These are phyloP conservation scores for Candida andamanensis DNA, from an alignment of 805 yeast genomes.

Conservation along the genomic window DNA sequence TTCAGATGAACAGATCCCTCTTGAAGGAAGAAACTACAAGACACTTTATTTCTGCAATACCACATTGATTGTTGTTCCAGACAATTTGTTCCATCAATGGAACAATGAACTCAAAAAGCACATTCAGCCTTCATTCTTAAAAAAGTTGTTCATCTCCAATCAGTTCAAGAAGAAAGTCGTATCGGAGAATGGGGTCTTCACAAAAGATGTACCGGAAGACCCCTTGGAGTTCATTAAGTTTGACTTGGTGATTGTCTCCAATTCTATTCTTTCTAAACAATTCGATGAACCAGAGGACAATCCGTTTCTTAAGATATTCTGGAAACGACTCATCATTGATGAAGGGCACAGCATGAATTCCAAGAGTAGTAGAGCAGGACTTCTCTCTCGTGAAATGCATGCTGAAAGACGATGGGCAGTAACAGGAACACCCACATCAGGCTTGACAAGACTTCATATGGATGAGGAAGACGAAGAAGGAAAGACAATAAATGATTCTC, in stretches of 20 bases:
- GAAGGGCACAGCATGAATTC: constrained; percentile 68
- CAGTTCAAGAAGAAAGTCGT: constrained; percentile 22
- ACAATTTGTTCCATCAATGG: constrained; percentile 67
- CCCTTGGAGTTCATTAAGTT: constrained; percentile 33
- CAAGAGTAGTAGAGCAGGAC: constrained; percentile 45
- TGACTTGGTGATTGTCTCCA: constrained; percentile 51
- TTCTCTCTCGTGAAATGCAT: constrained; percentile 41
- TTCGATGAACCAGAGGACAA: constrained; percentile 22
- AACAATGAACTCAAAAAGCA: constrained; percentile 53
- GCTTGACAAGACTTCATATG: constrained; percentile 55
- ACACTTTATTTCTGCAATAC: constrained; percentile 44
- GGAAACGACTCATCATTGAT: constrained; percentile 71
- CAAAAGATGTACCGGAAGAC: constrained; percentile 16
- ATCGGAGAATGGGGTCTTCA: constrained; percentile 13
- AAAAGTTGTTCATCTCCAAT: constrained; percentile 25
- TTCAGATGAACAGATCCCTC: constrained; percentile 9
- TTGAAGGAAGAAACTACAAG: constrained; percentile 17
- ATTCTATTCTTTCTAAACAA: constrained; percentile 42
- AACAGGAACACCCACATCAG: constrained; percentile 73
- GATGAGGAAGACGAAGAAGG: constrained; percentile 22
- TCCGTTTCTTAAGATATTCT: constrained; percentile 42
- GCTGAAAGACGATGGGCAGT: constrained; percentile 71
- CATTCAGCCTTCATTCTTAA: constrained; percentile 33
- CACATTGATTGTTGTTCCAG: constrained; percentile 61
- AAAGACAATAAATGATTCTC: constrained; percentile 7